Evolutionary conservation across 495 filamentous ascomycete genomes (phyloP).

Genomic region (Talaromyces nanjingensis): DNA sequence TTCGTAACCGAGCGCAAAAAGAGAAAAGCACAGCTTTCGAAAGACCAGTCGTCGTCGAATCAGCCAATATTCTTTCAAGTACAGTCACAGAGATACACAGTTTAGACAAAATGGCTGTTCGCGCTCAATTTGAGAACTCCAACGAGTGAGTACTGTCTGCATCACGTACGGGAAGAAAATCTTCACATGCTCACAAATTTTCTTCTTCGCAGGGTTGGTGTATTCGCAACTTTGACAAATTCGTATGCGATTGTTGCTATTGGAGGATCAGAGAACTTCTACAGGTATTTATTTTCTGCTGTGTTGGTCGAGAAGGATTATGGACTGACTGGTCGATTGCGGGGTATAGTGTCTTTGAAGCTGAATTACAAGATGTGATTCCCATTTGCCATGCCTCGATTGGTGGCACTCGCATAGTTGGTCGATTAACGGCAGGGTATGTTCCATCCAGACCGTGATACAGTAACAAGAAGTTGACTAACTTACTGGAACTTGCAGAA

Average conservation of each 20-base stretch:
- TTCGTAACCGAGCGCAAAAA: neutral
- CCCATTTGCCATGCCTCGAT: slow-evolving; percentile 98
- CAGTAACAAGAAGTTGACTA: neutral
- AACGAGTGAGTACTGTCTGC: slow-evolving; percentile 67
- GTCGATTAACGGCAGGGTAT: slow-evolving; percentile 90
- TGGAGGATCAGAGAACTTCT: slow-evolving; percentile 97
- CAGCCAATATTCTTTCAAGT: neutral
- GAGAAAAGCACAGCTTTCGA: neutral
- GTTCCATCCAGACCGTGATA: slow-evolving; percentile 15
- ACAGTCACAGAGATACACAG: slow-evolving; percentile 11
- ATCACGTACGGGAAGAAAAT: neutral
- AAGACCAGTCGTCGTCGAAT: neutral
- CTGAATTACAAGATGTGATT: slow-evolving; percentile 94
- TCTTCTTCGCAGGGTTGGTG: slow-evolving; percentile 65
- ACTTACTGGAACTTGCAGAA: slow-evolving; percentile 42
- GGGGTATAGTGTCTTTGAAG: slow-evolving; percentile 69
- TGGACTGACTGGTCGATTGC: slow-evolving; percentile 8
- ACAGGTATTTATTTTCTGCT: slow-evolving; percentile 48
- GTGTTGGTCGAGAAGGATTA: neutral
- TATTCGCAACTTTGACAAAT: slow-evolving; percentile 93
- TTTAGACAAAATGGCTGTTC: slow-evolving; percentile 57
- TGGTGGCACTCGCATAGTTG: slow-evolving; percentile 90
- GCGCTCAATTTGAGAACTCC: slow-evolving; percentile 93
- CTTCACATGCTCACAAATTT: neutral
- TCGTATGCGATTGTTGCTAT: slow-evolving; percentile 89